Evolutionary conservation across 73 alveolate species (phyloP).

Genomic region (Symbiodinium natans): DNA sequence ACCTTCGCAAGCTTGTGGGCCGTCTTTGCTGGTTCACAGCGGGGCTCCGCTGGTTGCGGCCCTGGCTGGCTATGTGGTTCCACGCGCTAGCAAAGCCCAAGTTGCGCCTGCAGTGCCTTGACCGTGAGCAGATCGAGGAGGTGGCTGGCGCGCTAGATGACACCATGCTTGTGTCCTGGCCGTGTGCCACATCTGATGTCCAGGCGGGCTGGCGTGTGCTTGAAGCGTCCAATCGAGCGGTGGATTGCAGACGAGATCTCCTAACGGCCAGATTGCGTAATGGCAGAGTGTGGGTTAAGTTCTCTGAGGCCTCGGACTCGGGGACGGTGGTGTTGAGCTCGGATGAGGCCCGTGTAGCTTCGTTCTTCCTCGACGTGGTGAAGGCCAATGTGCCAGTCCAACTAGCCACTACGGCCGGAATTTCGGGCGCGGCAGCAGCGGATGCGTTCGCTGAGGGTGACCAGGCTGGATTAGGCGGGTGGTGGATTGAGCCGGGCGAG

Average conservation of each 20-base stretch:
- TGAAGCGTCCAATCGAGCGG: not conserved
- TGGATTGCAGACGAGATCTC: not conserved
- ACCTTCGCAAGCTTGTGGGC: not conserved
- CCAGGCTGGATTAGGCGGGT: not conserved
- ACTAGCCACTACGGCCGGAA: not conserved
- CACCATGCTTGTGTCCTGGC: not conserved
- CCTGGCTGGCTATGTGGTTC: conserved; percentile 3
- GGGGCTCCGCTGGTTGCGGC: conserved; percentile 25
- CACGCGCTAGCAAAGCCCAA: not conserved
- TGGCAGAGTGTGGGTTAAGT: conserved; percentile 8
- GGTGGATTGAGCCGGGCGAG: not conserved
- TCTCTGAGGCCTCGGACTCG: conserved; percentile 1
- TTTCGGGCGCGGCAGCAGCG: not conserved
- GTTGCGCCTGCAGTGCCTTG: not conserved
- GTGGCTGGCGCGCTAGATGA: not conserved
- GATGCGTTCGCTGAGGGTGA: conserved; percentile 37
- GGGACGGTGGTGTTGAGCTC: not conserved
- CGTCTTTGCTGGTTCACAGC: conserved; percentile 8
- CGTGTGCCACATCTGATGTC: not conserved
- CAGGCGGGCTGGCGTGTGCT: conserved; percentile 30
- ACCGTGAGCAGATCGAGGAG: not conserved
- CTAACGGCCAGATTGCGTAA: not conserved
- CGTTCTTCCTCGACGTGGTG: not conserved
- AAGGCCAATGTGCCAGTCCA: not conserved
- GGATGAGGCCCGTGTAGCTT: not conserved